Base-by-base conservation (phyloP, 306 rosid genomes). In the Echinosophora koreensis region DNA sequence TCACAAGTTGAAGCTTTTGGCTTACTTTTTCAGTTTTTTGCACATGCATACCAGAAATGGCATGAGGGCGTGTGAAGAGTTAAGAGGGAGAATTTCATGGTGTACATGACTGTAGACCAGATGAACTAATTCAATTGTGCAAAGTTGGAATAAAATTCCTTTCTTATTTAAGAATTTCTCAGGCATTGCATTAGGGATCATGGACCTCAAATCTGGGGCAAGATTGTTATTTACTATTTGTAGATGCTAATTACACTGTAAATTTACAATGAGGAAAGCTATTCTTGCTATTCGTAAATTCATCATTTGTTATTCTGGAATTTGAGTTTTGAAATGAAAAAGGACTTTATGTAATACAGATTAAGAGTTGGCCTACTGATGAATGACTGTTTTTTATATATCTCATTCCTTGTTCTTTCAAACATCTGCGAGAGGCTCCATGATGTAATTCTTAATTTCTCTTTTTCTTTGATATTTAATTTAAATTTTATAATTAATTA, bases 1-100 rank as follows among this genome's bases (percentile, higher is more conserved):
- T 88, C 74, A 30, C 47, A 1, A 74, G 81, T 80, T 88, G 85
- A 86, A 77, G 87, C 71, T 85, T 67, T 66, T 56, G 69, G 47
- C 41, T 59, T 65, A 28, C n/a, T 5, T 28, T 82, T 57, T 22
- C 22, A 22, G 22, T 22, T 22, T 22, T 22, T 72, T 11, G 47
- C 42, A 63, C 62, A 49, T 73, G 76, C 83, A 60, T 17, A 13
- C 49, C 68, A 17, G 56, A 55, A 58, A 37, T 55, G 60, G 81
- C 77, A 47, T 8, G 62, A 41, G 66, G 58, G 57, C 57, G 6
- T 35, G 35, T 61, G 68, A 85, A 69, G 52, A 70, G 66, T 65
- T 86, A 77, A 77, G 79, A 35, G 15, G 55, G 41, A 71, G 61
- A 15, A 74, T 63, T 71, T 72, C 55, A 7, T 74, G 81, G 63